Percentiles rank a stretch among this genome's conserved stretches.
phyloP scores from a whole-genome alignment of 192 early-diverging fungal genomes.

The Helicostylum pulchrum region DNA sequence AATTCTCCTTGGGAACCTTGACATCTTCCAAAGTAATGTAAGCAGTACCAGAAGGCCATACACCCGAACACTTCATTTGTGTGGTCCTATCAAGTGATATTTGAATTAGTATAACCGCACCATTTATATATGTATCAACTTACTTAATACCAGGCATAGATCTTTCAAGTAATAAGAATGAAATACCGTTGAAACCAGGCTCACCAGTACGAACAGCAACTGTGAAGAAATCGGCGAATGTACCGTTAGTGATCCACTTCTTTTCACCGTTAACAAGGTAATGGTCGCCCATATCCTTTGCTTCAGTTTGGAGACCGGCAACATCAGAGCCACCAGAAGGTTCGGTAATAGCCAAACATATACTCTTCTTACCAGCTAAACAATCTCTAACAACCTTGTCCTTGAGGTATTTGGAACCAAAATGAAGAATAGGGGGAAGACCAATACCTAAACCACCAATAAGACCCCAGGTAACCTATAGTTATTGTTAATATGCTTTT shows the following conservation, averaged over 20 bases:
- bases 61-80: slow-evolving; percentile 82
- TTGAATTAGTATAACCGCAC: too few relatives aligned
- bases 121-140: too few relatives aligned
- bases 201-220: slow-evolving; percentile 76
- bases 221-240: slow-evolving; percentile 82
- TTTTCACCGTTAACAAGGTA: slow-evolving; percentile 84
- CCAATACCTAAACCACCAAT: slow-evolving; percentile 63
- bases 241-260: slow-evolving; percentile 82
- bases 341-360: slow-evolving; percentile 81
- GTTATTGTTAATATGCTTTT: neutral
- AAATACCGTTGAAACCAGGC: slow-evolving; percentile 74
- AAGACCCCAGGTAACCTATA: slow-evolving; percentile 17
- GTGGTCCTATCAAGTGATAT: slow-evolving; percentile 39
- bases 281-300: slow-evolving; percentile 66
- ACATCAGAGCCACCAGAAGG: slow-evolving; percentile 71
- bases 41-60: slow-evolving; percentile 73
- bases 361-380: slow-evolving; percentile 68
- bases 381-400: slow-evolving; percentile 60
- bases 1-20: slow-evolving; percentile 78
- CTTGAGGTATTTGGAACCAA: slow-evolving; percentile 69
- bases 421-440: slow-evolving; percentile 70
- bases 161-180: slow-evolving; percentile 70
- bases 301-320: slow-evolving; percentile 64
- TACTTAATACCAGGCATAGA: slow-evolving; percentile 64
- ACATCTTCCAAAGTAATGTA: slow-evolving; percentile 84